Evolutionary conservation across 148 eudicot genomes (phyloP).

Genomic region (Polygonum aviculare): DNA sequence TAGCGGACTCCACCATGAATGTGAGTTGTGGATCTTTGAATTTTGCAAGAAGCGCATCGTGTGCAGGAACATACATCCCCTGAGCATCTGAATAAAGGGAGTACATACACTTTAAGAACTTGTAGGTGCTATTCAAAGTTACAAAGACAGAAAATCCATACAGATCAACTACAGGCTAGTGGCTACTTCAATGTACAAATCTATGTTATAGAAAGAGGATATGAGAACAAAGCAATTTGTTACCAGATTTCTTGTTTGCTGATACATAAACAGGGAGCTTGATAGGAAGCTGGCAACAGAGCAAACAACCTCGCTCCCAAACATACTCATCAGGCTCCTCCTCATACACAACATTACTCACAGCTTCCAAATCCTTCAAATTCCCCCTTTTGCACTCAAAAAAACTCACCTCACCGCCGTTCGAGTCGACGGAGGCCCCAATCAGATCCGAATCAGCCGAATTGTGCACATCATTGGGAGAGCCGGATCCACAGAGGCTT

Average conservation of each 20-base stretch:
- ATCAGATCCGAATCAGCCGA: slow-evolving; percentile 25
- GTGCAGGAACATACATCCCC: slow-evolving; percentile 33
- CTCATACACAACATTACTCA: slow-evolving; percentile 51
- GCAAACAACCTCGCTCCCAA: slow-evolving; percentile 84
- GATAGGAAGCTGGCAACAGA: slow-evolving; percentile 55
- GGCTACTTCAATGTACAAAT: neutral
- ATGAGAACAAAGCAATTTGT: neutral
- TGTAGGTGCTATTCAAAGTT: neutral
- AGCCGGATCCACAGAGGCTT: slow-evolving; percentile 14
- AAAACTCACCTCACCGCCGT: slow-evolving; percentile 33
- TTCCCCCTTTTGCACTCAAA: slow-evolving; percentile 41
- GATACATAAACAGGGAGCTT: slow-evolving; percentile 67
- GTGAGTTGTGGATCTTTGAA: slow-evolving; percentile 55
- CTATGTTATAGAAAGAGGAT: neutral
- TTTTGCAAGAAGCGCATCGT: slow-evolving; percentile 42
- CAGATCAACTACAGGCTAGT: neutral
- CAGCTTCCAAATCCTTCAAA: slow-evolving; percentile 26
- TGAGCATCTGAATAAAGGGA: slow-evolving; percentile 41
- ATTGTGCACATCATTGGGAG: slow-evolving; percentile 14
- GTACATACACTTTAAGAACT: neutral
- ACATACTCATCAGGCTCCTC: slow-evolving; percentile 59
- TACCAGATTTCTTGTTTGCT: slow-evolving; percentile 46
- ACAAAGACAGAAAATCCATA: neutral
- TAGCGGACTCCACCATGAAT: slow-evolving; percentile 42
- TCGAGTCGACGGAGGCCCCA: slow-evolving; percentile 50